Conservation (phyloP, 2,329 filamentous ascomycete genomes). For the Trematosphaeria pertusa region DNA sequence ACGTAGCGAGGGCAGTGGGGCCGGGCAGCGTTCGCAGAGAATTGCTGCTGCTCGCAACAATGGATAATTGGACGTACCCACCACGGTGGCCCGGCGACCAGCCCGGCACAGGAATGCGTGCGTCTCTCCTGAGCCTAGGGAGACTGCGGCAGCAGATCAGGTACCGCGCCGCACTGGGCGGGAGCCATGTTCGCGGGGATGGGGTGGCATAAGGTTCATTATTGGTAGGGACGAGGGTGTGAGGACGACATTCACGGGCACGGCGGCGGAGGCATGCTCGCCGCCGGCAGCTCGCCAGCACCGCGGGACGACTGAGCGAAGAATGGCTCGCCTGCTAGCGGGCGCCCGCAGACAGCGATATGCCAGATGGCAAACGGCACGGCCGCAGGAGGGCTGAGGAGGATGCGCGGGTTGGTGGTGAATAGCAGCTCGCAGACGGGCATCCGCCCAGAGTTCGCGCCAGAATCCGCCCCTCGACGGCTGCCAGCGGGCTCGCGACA, state of each 20-base stretch:
- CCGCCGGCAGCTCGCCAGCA: slow-evolving; percentile 28
- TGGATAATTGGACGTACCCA: slow-evolving; percentile 40
- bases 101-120: slow-evolving; percentile 37
- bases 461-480: slow-evolving; percentile 18
- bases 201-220: slow-evolving; percentile 38
- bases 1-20: slow-evolving; percentile 39
- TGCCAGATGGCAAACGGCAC: slow-evolving; percentile 37
- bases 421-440: slow-evolving; percentile 23
- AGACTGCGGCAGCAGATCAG: slow-evolving; percentile 33
- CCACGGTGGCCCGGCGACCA: slow-evolving; percentile 41
- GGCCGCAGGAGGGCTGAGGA: slow-evolving; percentile 30
- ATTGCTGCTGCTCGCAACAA: slow-evolving; percentile 32
- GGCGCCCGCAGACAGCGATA: slow-evolving; percentile 26
- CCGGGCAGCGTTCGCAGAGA: slow-evolving; percentile 39
- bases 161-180: slow-evolving; percentile 41
- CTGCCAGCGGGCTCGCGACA: slow-evolving; percentile 11
- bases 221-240: slow-evolving; percentile 40
- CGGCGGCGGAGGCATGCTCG: slow-evolving; percentile 29
- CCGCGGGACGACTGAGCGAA: slow-evolving; percentile 26
- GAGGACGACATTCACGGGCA: slow-evolving; percentile 25
- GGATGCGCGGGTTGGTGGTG: slow-evolving; percentile 29
- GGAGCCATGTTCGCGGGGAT: slow-evolving; percentile 38
- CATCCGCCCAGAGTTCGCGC: slow-evolving; percentile 20
- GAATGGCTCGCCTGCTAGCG: slow-evolving; percentile 24
- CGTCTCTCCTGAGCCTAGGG: slow-evolving; percentile 31